A percentile compares a stretch with the other conserved stretches of the same genome.
These are phyloP conservation scores for Przewalskia tangutica DNA, from an alignment of 257 asterid genomes.

Conservation along the genomic window DNA sequence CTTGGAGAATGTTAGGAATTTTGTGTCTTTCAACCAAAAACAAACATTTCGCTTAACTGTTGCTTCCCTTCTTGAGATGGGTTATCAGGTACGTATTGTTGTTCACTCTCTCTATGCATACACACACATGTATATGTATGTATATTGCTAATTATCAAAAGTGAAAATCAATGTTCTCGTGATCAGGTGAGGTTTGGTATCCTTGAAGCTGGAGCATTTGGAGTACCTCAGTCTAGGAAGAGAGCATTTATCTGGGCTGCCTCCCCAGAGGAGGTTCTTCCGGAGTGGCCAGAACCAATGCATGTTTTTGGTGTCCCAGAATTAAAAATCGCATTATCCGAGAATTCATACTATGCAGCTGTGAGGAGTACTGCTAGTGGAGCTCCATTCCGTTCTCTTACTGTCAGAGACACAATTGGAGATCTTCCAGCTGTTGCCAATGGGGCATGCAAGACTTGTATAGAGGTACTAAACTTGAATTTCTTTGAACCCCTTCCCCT, in stretches of 20 bases:
- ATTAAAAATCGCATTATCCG: constrained; percentile 53
- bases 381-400: constrained; percentile 89
- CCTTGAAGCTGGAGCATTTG: constrained; percentile 95
- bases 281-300: constrained; percentile 99
- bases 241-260: constrained; percentile 99
- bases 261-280: constrained; percentile 77
- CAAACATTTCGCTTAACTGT: constrained; percentile 85
- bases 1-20: constrained; percentile 88
- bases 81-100: constrained; percentile 62
- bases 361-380: constrained; percentile 77
- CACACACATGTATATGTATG: not conserved
- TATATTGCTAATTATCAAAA: not conserved
- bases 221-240: constrained; percentile 92
- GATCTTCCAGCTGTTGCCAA: constrained; percentile 88
- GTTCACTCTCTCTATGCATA: not conserved
- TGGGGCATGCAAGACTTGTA: constrained; percentile 54
- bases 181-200: constrained; percentile 78
- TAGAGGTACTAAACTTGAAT: constrained; percentile 39
- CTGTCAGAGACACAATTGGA: constrained; percentile 92
- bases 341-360: constrained; percentile 56
- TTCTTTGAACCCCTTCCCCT: not conserved
- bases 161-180: constrained; percentile 5
- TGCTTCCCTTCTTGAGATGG: constrained; percentile 96
- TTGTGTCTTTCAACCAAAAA: constrained; percentile 91
- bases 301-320: constrained; percentile 88